phyloP scores from a whole-genome alignment of 768 basidiomycete species.

The Neoboletus magnificus region DNA sequence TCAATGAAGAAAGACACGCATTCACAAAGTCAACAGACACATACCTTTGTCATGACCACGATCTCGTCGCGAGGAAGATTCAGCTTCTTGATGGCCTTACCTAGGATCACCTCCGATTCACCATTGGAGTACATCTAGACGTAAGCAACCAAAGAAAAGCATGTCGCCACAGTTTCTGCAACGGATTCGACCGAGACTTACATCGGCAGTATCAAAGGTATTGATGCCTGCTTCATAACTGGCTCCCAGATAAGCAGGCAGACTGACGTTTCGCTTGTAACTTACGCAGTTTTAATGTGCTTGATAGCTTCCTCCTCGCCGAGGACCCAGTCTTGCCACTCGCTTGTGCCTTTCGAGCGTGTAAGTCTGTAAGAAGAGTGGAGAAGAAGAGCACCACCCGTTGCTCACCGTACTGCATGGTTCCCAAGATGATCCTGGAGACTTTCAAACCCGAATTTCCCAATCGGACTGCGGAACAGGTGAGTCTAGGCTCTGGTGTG shows the following conservation, averaged over 20 bases:
- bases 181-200: neutral
- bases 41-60: constrained; percentile 1
- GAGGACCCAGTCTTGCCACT: constrained; percentile 2
- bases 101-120: constrained; percentile 1
- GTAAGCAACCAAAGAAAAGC: neutral
- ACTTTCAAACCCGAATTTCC: constrained; percentile 5
- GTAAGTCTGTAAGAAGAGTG: neutral
- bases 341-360: constrained; percentile 3
- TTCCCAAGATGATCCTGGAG: constrained; percentile 3
- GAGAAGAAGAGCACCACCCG: neutral
- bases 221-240: constrained; percentile 2
- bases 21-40: neutral
- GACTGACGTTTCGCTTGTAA: neutral
- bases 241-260: neutral
- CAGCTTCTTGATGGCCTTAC: neutral
- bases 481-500: neutral
- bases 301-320: constrained; percentile 1
- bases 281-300: neutral
- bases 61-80: constrained; percentile 1
- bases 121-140: constrained; percentile 1
- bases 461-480: constrained; percentile 2
- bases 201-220: constrained; percentile 1
- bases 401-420: constrained; percentile 11
- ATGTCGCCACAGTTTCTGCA: neutral
- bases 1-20: neutral